Conservation (phyloP, 352 stramenopile species). For the Phytopythium cucurbitacearum region DNA sequence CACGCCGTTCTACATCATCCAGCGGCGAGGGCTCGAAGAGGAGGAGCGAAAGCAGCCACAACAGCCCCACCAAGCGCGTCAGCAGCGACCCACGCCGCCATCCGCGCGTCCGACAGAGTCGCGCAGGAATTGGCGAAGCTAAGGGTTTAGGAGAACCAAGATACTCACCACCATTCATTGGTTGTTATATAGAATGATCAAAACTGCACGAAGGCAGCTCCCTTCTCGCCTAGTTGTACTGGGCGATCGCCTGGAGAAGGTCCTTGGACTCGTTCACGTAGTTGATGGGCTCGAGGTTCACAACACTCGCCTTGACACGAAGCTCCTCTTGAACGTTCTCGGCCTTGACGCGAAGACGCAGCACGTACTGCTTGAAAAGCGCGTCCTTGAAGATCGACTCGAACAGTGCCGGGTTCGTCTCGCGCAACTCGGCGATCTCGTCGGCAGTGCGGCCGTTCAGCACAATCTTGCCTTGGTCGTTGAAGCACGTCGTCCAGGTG, state of each 20-base stretch:
- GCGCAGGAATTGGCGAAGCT: too few species aligned
- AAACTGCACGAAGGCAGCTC: not conserved
- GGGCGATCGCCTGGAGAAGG: constrained; percentile 90
- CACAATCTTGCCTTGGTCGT: constrained; percentile 94
- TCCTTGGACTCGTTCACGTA: constrained; percentile 91
- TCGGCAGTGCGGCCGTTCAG: constrained; percentile 91
- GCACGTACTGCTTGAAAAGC: constrained; percentile 87
- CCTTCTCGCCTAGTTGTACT: constrained; percentile 54
- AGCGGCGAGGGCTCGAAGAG: constrained; percentile 39
- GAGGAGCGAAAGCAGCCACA: constrained; percentile 1
- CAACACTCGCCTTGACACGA: constrained; percentile 91
- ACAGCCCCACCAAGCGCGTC: not conserved
- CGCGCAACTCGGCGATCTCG: constrained; percentile 85
- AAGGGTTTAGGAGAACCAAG: too few species aligned
- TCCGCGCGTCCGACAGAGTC: too few species aligned
- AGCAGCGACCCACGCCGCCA: not conserved
- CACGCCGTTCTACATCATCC: constrained; percentile 48
- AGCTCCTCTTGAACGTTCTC: constrained; percentile 96
- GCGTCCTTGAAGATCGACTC: constrained; percentile 93
- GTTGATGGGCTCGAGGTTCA: constrained; percentile 91
- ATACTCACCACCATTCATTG: too few species aligned
- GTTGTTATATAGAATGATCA: constrained; percentile 4
- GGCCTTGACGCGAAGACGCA: constrained; percentile 91
- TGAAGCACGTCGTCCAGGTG: constrained; percentile 96
- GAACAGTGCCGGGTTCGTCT: constrained; percentile 86